Conservation (phyloP, 495 filamentous ascomycete species). For the Halenospora varia region DNA sequence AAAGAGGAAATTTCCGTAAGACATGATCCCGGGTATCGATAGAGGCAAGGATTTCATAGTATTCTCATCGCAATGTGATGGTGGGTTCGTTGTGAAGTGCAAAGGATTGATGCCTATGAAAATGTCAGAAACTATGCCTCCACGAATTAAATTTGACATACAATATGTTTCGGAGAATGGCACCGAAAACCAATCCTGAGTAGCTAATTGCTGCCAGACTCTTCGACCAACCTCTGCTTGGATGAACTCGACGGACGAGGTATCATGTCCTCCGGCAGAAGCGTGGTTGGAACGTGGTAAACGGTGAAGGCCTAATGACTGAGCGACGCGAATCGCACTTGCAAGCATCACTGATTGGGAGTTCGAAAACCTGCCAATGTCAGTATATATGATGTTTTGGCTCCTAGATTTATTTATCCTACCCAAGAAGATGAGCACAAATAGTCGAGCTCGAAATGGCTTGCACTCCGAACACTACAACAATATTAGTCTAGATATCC, state of each 20-base stretch:
- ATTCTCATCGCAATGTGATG: constrained; percentile 37
- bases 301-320: constrained; percentile 34
- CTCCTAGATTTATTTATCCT: not conserved
- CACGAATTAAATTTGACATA: not conserved
- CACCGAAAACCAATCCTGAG: constrained; percentile 46
- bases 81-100: constrained; percentile 36
- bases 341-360: constrained; percentile 37
- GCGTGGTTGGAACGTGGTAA: constrained; percentile 2
- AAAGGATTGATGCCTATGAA: constrained; percentile 30
- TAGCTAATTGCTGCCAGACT: constrained; percentile 42
- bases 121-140: not conserved
- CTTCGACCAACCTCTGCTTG: constrained; percentile 37
- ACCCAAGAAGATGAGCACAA: constrained; percentile 42
- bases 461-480: constrained; percentile 39
- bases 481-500: not conserved
- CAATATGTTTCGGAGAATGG: constrained; percentile 44
- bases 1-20: constrained; percentile 36
- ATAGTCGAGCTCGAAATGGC: constrained; percentile 42
- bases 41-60: constrained; percentile 32
- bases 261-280: constrained; percentile 23
- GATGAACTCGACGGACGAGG: constrained; percentile 13
- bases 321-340: constrained; percentile 36
- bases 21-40: constrained; percentile 34
- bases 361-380: constrained; percentile 27
- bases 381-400: not conserved